phyloP scores from a whole-genome alignment of 768 basidiomycete genomes.

The Mycena capillaripes region DNA sequence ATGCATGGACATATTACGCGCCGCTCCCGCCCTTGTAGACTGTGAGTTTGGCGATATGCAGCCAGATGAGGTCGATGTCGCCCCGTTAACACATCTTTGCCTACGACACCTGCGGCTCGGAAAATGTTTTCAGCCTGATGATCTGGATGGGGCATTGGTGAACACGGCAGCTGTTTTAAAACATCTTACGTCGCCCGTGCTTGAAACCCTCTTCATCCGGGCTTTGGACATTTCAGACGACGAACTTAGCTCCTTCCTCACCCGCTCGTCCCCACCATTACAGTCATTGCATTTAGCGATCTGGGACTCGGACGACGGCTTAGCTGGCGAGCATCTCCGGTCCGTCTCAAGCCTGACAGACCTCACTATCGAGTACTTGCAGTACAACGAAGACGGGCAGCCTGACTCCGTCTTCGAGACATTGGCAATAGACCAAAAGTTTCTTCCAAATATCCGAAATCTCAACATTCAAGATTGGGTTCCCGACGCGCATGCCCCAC shows the following conservation, averaged over 20 bases:
- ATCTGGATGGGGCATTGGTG: too few species aligned
- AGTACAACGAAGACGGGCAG: too few species aligned
- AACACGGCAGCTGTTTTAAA: background rate
- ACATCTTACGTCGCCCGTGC: conserved; percentile 8
- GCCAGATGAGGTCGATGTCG: background rate
- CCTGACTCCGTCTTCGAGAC: background rate
- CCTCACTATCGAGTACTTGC: background rate
- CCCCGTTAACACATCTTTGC: background rate
- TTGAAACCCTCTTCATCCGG: conserved; percentile 1
- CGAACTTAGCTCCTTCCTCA: background rate
- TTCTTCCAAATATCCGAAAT: background rate
- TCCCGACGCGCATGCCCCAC: background rate
- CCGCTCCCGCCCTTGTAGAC: background rate
- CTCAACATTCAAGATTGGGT: background rate
- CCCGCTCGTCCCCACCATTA: conserved; percentile 10
- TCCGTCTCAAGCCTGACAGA: conserved; percentile 2
- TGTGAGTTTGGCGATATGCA: background rate
- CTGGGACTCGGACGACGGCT: too few species aligned
- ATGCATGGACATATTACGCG: background rate
- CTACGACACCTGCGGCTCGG: conserved; percentile 17
- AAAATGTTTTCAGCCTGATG: too few species aligned
- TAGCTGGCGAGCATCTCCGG: background rate
- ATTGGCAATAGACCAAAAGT: background rate
- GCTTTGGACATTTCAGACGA: background rate
- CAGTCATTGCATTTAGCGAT: background rate